Evolutionary conservation across 2,329 filamentous ascomycete genomes (phyloP), one percentile per base, ranked within the genome.

Genomic region (Calonectria henricotiae): DNA sequence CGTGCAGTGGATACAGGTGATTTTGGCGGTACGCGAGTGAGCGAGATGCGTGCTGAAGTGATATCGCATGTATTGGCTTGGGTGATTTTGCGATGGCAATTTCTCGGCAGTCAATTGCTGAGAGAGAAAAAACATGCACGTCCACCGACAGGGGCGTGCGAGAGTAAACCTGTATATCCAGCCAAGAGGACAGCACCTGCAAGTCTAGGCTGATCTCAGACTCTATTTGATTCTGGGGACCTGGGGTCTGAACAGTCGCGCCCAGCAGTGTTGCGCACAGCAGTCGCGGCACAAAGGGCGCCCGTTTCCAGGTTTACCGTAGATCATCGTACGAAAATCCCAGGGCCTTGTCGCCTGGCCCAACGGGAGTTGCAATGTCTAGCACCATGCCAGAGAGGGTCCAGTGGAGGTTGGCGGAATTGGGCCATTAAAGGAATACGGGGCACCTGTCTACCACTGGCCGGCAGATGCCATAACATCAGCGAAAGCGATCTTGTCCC

Each of bases 1-100:
- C 63, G 6, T 70, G 61, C 37, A 61, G 74, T 77, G 75, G 75
- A 68, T 71, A 76, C 71, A 63, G 25, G 35, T 66, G 65, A 64
- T 67, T 62, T 63, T 68, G 62, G 66, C 41, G 61, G 39, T 61
- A 46, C 8, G 55, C 27, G 32, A 67, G 44, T 62, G 55, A 55
- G 63, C 20, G n/a, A 41, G 49, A 43, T 61, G 55, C 55, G 37
- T 61, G 51, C 39, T 44, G 37, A 15, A 61, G 51, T 58, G 51
- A 39, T 58, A n/a, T 58, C 35, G 51, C 51, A 58, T 58, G 51
- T 39, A 58, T 23, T 20, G 51, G 51, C 35, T 37, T 54, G 51
- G 32, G 23, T 58, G 51, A 23, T 58, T 58, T 37, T 58, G 51
- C 51, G 51, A 58, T 58, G 51, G 51, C 32, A 58, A 58, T 58